Base-by-base conservation (phyloP, 2,329 filamentous ascomycete species). In the Apiospora hydei region DNA sequence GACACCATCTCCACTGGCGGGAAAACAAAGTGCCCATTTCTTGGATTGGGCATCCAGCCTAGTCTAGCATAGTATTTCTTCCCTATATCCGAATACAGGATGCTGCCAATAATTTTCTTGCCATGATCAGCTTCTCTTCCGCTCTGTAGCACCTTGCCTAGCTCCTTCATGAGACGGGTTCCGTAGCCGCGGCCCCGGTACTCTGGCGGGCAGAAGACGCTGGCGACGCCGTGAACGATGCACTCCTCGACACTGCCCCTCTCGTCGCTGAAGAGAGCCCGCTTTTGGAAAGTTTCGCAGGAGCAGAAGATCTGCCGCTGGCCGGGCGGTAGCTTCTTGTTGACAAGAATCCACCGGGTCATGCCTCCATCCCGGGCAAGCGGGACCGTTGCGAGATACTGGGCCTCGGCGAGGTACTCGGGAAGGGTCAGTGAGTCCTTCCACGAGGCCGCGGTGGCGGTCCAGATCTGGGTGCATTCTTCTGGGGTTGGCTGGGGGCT, bases 71-170 rank as follows among this genome's bases (percentile, higher is more conserved):
- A 98, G 82, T 95, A 98, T 51, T 85, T 84, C 85, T 94, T 92
- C 30, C 95, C 94, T 74, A 97, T 95, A 77, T 97, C 94, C 10
- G 94, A 97, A 81, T 91, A 98, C 10, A 98, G 86, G 8, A 97
- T 88, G 0, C 93, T 95, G 81, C 96, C 96, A 16, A 89, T 78
- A 47, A 74, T 77, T 69, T 75, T 76, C 49, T 18, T 44, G 64
- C 18, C 41, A 72, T 4, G n/a, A n/a, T n/a, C n/a, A n/a, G n/a
- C n/a, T n/a, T n/a, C n/a, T n/a, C n/a, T n/a, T n/a, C 70, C 70
- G 18, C 70, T 10, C 10, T 49, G 46, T n/a, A 46, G 41, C 44
- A 6, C 26, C 21, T 69, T 38, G 18, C 88, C 90, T 47, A 96
- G 80, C 76, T 95, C 90, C 53, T 82, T 81, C 81, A 95, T 88